Evolutionary conservation across 2,329 filamentous ascomycete species (phyloP), one percentile per base, ranked within the genome.

Genomic region (Fusarium vanettenii): DNA sequence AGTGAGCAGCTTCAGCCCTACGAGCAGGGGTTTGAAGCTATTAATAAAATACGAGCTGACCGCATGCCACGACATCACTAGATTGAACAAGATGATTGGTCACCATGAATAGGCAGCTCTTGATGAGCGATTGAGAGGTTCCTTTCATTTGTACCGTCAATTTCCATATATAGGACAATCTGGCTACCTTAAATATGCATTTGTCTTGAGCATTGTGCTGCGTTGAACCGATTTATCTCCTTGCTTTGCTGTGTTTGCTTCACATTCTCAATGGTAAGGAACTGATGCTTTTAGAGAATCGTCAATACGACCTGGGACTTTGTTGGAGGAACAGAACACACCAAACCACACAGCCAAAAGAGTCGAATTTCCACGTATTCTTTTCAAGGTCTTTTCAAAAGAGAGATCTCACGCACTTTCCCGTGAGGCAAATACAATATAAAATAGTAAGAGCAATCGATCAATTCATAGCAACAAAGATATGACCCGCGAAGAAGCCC

Each of bases 11-110:
- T 52, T 52, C 48, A 52, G 48, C 48, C 48, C 48, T 52, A 52
- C 9, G 25, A 31, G n/a, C 48, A 29, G 25, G 48, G 16, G 25
- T 29, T 2, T 4, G 4, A 6, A 13, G 33, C 55, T 59, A 59
- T 59, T 37, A 59, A 59, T 37, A 37, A 39, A 59, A 59, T 59
- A 59, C 55, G 55, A 37, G 55, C 55, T 59, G 55, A 59, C 55
- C 31, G 9, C 33, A 25, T 59, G 20, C 31, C 48, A 59, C 33
- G 33, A 59, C 35, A 59, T 52, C 55, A 25, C 14, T 59, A 2
- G 22, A 18, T 8, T 25, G 35, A 14, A 18, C 1, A 4, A 6
- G 10, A 25, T 57, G 13, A 59, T 37, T 59, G 55, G 55, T 14
- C 14, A 10, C 10, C 48, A 39, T 10, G 20, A 59, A 25, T 25